These are phyloP conservation scores for Dichotomocladium elegans DNA, from an alignment of 371 early-diverging fungal species.

Conservation along the genomic window DNA sequence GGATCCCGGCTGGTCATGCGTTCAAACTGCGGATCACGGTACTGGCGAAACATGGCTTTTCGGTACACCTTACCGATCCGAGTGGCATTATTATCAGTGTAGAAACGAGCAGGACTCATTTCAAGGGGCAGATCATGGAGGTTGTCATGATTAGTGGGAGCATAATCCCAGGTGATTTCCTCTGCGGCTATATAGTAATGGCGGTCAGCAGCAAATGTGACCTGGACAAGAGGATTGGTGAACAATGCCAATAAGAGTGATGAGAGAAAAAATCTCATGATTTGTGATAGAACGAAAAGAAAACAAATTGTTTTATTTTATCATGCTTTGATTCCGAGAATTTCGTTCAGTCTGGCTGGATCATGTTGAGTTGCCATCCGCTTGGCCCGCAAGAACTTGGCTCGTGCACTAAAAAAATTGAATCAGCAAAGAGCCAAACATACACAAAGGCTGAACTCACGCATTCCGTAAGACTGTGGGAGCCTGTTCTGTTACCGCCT, in stretches of 20 bases:
- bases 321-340: conserved; percentile 38
- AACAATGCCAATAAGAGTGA: neutral
- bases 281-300: neutral
- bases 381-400: conserved; percentile 72
- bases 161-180: conserved; percentile 51
- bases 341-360: conserved; percentile 47
- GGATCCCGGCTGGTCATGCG: conserved; percentile 27
- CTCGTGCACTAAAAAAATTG: conserved; percentile 49
- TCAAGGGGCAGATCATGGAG: conserved; percentile 31
- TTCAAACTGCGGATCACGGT: conserved; percentile 34
- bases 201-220: conserved; percentile 9
- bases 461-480: conserved; percentile 46
- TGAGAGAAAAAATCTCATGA: neutral
- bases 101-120: conserved; percentile 19
- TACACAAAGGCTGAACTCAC: conserved; percentile 32
- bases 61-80: conserved; percentile 40
- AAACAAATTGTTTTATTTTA: neutral
- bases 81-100: conserved; percentile 20
- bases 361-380: conserved; percentile 52
- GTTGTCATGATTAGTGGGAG: conserved; percentile 34
- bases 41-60: conserved; percentile 42
- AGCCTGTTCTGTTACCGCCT: conserved; percentile 23
- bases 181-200: conserved; percentile 49
- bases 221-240: too few relatives aligned
- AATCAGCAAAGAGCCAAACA: neutral